Percentiles rank a stretch among this genome's conserved stretches.
Evolutionary conservation across 345 rosid genomes (phyloP).

Genomic region (Ceriops zippeliana): DNA sequence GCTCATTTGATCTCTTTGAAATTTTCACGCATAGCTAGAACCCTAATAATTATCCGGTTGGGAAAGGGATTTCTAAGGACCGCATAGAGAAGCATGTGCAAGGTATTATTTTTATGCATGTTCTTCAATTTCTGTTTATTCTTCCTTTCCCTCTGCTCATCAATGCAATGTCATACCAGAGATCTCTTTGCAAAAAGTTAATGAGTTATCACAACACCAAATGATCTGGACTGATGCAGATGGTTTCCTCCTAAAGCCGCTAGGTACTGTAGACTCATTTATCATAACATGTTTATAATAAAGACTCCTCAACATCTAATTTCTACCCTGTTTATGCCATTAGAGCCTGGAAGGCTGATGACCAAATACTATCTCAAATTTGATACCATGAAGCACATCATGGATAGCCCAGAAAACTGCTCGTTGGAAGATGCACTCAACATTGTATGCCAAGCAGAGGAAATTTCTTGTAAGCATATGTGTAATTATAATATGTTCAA

Average conservation of each 20-base stretch:
- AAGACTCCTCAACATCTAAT: slow-evolving; percentile 8
- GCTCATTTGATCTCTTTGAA: slow-evolving; percentile 11
- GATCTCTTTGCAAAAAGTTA: slow-evolving; percentile 72
- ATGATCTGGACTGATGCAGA: slow-evolving; percentile 88
- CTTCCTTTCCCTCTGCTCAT: slow-evolving; percentile 19
- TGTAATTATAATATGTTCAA: slow-evolving; percentile 7
- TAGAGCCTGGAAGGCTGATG: slow-evolving; percentile 96
- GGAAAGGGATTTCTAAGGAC: slow-evolving; percentile 69
- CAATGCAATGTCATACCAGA: slow-evolving; percentile 38
- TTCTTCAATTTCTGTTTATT: slow-evolving; percentile 10
- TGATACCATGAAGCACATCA: slow-evolving; percentile 85
- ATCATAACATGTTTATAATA: slow-evolving; percentile 16
- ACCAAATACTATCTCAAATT: slow-evolving; percentile 91
- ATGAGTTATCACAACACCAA: slow-evolving; percentile 71
- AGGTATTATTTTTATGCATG: slow-evolving; percentile 40
- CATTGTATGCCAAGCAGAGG: slow-evolving; percentile 76
- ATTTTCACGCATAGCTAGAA: slow-evolving; percentile 43
- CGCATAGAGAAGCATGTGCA: slow-evolving; percentile 79
- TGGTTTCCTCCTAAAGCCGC: slow-evolving; percentile 84
- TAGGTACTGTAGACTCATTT: slow-evolving; percentile 45
- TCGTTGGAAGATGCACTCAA: slow-evolving; percentile 76
- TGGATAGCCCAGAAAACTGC: slow-evolving; percentile 60
- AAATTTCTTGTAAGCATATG: slow-evolving; percentile 74
- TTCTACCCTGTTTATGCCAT: slow-evolving; percentile 13
- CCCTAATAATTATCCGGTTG: slow-evolving; percentile 81